phyloP scores from a whole-genome alignment of 129 eudicot genomes.

The Lonicera japonica region DNA sequence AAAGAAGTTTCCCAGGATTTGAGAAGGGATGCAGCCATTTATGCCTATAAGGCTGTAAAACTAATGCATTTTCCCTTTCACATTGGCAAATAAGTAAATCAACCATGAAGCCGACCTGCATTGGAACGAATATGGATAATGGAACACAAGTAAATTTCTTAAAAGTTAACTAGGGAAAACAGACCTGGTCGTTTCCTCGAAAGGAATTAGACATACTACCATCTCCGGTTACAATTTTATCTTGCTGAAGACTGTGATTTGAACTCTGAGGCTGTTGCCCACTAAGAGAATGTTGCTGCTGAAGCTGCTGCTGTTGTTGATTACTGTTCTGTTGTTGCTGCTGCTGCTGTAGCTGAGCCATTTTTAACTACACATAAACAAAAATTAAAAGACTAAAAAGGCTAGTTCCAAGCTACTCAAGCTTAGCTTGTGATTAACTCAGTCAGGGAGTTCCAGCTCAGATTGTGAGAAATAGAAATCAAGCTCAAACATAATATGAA shows the following conservation, averaged over 20 bases:
- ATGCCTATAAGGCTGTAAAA: background rate
- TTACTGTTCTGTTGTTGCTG: constrained; percentile 56
- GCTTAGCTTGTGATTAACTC: too few relatives aligned
- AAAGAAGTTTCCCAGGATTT: background rate
- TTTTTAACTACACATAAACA: constrained; percentile 42
- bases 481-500: background rate
- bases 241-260: constrained; percentile 70
- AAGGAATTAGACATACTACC: constrained; percentile 88
- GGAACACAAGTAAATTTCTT: background rate
- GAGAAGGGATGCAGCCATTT: background rate
- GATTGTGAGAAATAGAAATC: too few relatives aligned
- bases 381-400: background rate
- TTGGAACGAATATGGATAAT: background rate
- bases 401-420: too few relatives aligned
- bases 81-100: background rate
- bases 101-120: background rate
- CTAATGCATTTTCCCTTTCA: background rate
- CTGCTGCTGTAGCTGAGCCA: constrained; percentile 67
- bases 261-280: constrained; percentile 73
- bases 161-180: constrained; percentile 5
- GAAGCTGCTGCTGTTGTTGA: constrained; percentile 41
- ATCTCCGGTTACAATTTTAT: constrained; percentile 73
- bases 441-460: too few relatives aligned
- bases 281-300: constrained; percentile 58
- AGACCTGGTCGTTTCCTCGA: constrained; percentile 96